These are phyloP conservation scores for Moesziomyces globuligerus DNA, from an alignment of 1,284 basidiomycete genomes.

Conservation along the genomic window DNA sequence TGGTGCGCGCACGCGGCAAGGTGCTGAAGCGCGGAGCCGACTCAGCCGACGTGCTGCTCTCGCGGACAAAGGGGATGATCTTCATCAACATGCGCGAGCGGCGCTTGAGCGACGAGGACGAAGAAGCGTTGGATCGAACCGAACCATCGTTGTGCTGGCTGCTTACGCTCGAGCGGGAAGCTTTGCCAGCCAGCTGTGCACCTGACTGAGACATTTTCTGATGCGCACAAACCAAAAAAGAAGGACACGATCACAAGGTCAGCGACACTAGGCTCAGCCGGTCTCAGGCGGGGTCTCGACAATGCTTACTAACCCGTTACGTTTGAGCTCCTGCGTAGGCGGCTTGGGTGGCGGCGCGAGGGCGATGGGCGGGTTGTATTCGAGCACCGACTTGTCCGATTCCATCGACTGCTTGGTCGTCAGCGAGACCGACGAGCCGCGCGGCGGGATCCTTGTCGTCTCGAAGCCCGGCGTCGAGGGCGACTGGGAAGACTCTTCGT, in stretches of 20 bases:
- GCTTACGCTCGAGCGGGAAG: slow-evolving; percentile 31
- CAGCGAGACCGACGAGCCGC: slow-evolving; percentile 13
- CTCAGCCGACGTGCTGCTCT: slow-evolving; percentile 6
- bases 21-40: slow-evolving; percentile 9
- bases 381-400: slow-evolving; percentile 22
- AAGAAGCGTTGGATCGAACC: slow-evolving; percentile 9
- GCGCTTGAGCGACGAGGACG: slow-evolving; percentile 10
- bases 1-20: slow-evolving; percentile 14
- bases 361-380: slow-evolving; percentile 12
- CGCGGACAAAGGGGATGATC: slow-evolving; percentile 33
- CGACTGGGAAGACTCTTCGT: slow-evolving; percentile 31
- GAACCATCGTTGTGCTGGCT: slow-evolving; percentile 5
- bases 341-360: slow-evolving; percentile 13
- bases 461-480: slow-evolving; percentile 34
- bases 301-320: slow-evolving; percentile 22
- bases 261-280: no score
- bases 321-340: slow-evolving; percentile 3
- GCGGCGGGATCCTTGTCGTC: slow-evolving; percentile 21
- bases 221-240: not conserved
- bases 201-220: slow-evolving; percentile 40
- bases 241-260: not conserved
- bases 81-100: slow-evolving; percentile 38
- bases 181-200: slow-evolving; percentile 41
- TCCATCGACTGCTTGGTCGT: slow-evolving; percentile 36
- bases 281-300: no score